Evolutionary conservation across 106 monocot species (phyloP).

Genomic region (Dactylorhiza incarnata): DNA sequence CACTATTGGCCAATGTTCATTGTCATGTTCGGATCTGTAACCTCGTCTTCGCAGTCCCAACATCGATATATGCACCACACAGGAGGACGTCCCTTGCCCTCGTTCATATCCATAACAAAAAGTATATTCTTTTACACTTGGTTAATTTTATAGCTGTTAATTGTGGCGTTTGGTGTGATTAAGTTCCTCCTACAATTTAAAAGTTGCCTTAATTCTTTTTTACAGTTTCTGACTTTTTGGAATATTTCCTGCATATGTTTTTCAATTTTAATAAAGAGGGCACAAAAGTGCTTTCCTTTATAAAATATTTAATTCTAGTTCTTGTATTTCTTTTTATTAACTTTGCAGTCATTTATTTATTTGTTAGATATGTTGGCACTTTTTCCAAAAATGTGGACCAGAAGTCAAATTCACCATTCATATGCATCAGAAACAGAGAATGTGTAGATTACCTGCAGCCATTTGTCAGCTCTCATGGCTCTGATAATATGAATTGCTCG

Average conservation of each 20-base stretch:
- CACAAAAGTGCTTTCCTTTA: not conserved
- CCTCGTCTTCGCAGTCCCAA: too few species aligned
- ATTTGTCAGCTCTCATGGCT: not conserved
- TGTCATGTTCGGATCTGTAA: too few species aligned
- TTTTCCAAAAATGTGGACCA: slow-evolving; percentile 12
- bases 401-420: slow-evolving; percentile 19
- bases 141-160: not conserved
- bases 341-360: not conserved
- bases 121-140: too few species aligned
- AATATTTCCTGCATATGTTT: not conserved
- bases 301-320: not conserved
- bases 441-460: slow-evolving; percentile 13
- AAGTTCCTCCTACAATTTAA: not conserved
- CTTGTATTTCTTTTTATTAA: not conserved
- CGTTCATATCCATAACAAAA: too few species aligned
- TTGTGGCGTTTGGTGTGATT: not conserved
- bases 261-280: not conserved
- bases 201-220: not conserved
- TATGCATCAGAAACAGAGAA: slow-evolving; percentile 15
- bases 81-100: too few species aligned
- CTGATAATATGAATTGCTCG: slow-evolving; percentile 8
- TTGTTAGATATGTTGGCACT: slow-evolving; percentile 46
- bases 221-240: not conserved
- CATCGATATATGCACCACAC: too few species aligned
- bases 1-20: too few species aligned